Percentiles rank a stretch among this genome's conserved stretches.
Evolutionary conservation across 257 asterid genomes (phyloP).

Genomic region (Solanum virginianum): DNA sequence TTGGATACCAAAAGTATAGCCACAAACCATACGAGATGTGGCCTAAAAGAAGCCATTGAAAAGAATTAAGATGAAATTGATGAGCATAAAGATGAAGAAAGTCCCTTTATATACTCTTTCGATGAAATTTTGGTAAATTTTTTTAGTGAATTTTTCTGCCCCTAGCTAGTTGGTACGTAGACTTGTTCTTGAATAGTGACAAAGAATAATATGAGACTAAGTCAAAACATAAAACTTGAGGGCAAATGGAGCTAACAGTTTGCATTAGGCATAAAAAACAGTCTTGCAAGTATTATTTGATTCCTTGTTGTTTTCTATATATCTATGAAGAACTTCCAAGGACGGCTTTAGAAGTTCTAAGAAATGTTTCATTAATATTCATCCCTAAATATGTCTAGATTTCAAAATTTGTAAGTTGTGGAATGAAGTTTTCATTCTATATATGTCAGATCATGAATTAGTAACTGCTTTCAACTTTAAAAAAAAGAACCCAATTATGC

Average conservation of each 20-base stretch:
- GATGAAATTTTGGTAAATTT: background rate
- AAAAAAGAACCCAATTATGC: too few relatives aligned
- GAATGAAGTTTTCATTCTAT: too few relatives aligned
- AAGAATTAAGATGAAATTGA: background rate
- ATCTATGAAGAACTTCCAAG: background rate
- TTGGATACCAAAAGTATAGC: background rate
- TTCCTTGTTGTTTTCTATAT: background rate
- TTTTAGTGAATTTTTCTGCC: background rate
- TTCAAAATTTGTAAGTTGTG: background rate
- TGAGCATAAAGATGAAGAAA: background rate
- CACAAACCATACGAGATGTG: background rate
- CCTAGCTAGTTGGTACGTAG: background rate
- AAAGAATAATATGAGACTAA: background rate
- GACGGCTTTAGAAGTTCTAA: background rate
- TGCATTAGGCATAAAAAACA: background rate
- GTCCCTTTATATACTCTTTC: background rate
- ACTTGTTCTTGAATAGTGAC: background rate
- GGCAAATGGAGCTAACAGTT: background rate
- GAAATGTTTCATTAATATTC: background rate
- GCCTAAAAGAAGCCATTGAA: constrained; percentile 5
- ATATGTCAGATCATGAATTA: too few relatives aligned
- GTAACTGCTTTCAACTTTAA: too few relatives aligned
- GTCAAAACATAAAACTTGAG: background rate
- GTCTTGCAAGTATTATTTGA: background rate
- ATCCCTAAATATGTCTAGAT: background rate